Evolutionary conservation across 2,329 filamentous ascomycete genomes (phyloP).

Genomic region (Colletotrichum falcatum): DNA sequence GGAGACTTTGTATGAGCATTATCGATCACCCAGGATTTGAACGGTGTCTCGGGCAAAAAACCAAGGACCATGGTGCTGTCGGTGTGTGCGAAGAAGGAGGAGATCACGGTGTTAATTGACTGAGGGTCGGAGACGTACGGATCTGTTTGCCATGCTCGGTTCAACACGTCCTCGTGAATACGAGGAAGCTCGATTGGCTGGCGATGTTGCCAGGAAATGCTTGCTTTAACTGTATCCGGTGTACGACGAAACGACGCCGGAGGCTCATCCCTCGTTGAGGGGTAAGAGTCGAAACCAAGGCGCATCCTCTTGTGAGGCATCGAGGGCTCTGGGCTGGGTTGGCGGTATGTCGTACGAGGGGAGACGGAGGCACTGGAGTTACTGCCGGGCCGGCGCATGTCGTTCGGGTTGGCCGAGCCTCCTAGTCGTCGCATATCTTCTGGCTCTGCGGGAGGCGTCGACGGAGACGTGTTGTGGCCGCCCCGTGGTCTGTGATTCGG

Average conservation of each 20-base stretch:
- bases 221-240: conserved; percentile 54
- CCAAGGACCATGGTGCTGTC: conserved; percentile 56
- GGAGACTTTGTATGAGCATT: conserved; percentile 52
- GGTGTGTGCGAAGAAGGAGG: conserved; percentile 57
- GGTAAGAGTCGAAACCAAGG: conserved; percentile 60
- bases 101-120: conserved; percentile 53
- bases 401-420: conserved; percentile 50
- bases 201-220: conserved; percentile 53
- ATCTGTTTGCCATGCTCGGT: conserved; percentile 63
- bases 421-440: conserved; percentile 57
- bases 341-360: conserved; percentile 55
- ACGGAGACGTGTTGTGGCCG: conserved; percentile 68
- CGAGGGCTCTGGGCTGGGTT: conserved; percentile 47
- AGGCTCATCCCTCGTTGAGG: conserved; percentile 49
- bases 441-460: conserved; percentile 63
- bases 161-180: conserved; percentile 62
- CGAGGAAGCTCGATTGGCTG: conserved; percentile 56
- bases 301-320: conserved; percentile 62
- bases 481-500: conserved; percentile 62
- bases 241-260: conserved; percentile 48
- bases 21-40: conserved; percentile 53
- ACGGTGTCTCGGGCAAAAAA: conserved; percentile 56
- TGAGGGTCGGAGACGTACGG: conserved; percentile 59
- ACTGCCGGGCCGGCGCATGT: conserved; percentile 55
- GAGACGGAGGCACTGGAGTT: conserved; percentile 62